A percentile compares a stretch with the other conserved stretches of the same genome.
phyloP scores from a whole-genome alignment of 306 rosid genomes.

The Cucumis sativus region Cucumber_9930_V3 NC_026657.2:37458001-37458500 shows the following conservation, averaged over 20 bases:
- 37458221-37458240: background rate
- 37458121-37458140: no score
- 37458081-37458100: no score
- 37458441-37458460: conserved; percentile 1
- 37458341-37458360: background rate
- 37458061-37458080: background rate
- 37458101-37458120: no score
- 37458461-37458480: background rate
- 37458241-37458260: background rate
- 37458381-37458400: background rate
- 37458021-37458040: no score
- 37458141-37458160: no score
- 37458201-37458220: background rate
- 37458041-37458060: background rate
- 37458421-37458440: background rate
- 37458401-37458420: background rate
- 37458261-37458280: background rate
- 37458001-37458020: no score
- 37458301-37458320: background rate
- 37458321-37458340: background rate
- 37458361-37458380: background rate
- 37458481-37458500: background rate
- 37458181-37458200: background rate
- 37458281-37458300: background rate
- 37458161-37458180: no score